A percentile compares a stretch with the other conserved stretches of the same genome.
Conservation (phyloP, 2,329 filamentous ascomycete genomes). For the Acrodontium crateriforme region DNA sequence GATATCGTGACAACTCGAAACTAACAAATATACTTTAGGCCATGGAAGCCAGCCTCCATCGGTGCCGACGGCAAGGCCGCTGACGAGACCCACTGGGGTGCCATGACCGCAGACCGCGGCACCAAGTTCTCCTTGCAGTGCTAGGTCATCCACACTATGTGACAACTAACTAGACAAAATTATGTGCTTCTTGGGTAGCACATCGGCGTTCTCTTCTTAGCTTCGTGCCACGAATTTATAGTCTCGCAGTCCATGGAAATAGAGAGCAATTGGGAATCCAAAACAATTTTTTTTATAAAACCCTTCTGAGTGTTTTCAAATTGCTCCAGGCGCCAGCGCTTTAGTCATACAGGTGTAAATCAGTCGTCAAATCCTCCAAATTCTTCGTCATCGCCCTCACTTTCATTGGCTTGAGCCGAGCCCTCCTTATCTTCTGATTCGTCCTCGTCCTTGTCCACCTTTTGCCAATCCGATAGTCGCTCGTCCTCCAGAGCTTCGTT, state of each 20-base stretch:
- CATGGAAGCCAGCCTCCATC: conserved; percentile 50
- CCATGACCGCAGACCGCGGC: conserved; percentile 46
- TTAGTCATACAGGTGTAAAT: conserved; percentile 8
- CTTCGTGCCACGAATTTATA: not conserved
- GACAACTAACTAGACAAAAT: not conserved
- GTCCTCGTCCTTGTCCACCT: conserved; percentile 27
- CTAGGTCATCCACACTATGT: conserved; percentile 9
- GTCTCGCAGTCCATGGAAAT: not conserved
- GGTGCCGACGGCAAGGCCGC: conserved; percentile 48
- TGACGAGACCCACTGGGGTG: conserved; percentile 57
- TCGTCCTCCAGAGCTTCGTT: conserved; percentile 60
- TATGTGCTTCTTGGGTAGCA: not conserved
- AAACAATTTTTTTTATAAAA: not conserved
- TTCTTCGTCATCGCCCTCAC: conserved; percentile 33
- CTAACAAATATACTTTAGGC: conserved; percentile 6
- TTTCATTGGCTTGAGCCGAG: conserved; percentile 9
- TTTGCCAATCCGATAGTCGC: conserved; percentile 51
- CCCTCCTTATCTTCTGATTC: too few relatives aligned
- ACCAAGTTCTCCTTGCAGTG: conserved; percentile 42
- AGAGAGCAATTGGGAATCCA: not conserved
- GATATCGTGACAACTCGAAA: not conserved
- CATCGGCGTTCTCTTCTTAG: not conserved
- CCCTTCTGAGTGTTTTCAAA: not conserved
- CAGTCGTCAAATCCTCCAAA: conserved; percentile 51
- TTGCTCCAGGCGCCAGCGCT: conserved; percentile 7